Base-by-base conservation (phyloP, 768 basidiomycete genomes). In the Phylloporus rhodoxanthus region DNA sequence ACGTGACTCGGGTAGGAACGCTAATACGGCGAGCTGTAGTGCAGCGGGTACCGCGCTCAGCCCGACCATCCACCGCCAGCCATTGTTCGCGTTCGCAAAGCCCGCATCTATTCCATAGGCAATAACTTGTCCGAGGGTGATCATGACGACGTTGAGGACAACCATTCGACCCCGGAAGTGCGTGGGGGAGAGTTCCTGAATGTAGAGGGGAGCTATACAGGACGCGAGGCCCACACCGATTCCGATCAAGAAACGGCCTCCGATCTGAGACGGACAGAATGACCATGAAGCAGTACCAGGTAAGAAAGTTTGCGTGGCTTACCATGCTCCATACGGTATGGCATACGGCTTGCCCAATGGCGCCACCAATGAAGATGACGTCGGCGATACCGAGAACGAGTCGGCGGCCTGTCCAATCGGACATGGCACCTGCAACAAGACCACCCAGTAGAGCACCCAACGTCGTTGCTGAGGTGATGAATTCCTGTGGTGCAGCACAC, bases 11-110 rank as follows among this genome's bases (percentile, higher is more conserved):
- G 89, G 89, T 4, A 90, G 70, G 61, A 84, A 81, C 47, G 79
- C 70, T 44, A 90, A 60, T 47, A 81, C 67, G 3, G 75, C 38
- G 32, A 83, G 70, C 59, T 90, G 87, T 5, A 88, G 49, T 3
- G 67, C 81, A 1, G 85, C 82, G 1, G 86, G 86, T 2, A 85
- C 70, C 2, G 79, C 78, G 13, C 88, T 85, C 2, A 91, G 69
- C 4, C 86, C 89, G 14, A 87, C 85, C 84, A 90, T 87, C 80
- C 80, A 91, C 45, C 89, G 70, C 89, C 89, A 92, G 2, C 89
- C 89, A 3, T 74, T 68, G 28, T 66, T 65, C 45, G 77, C 66
- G 49, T 77, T 75, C 50, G 73, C 77, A 56, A 85, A 85, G 2
- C 77, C 84, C 20, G 84, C 83, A 21, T 79, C 85, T 47, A 84